These are phyloP conservation scores for Dalbergia cultrata DNA, from an alignment of 306 rosid genomes.

Conservation along the genomic window DNA sequence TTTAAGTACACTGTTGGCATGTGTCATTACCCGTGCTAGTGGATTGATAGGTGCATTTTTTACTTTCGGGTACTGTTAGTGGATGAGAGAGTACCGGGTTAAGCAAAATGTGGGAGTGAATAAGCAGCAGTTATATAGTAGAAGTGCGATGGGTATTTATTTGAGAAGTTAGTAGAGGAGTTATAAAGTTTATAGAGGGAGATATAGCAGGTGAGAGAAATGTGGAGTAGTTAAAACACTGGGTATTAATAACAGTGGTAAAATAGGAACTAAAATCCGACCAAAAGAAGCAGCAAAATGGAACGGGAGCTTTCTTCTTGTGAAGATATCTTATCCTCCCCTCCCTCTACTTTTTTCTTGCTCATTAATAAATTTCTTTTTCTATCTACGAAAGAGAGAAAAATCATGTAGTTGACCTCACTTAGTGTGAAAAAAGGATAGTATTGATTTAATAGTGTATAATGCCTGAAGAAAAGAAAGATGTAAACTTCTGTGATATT, in stretches of 20 bases:
- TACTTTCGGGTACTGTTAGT: background rate
- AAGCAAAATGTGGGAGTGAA: background rate
- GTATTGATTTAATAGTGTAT: slow-evolving; percentile 6
- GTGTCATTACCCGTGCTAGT: background rate
- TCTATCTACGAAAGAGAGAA: background rate
- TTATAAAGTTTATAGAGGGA: background rate
- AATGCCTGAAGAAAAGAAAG: slow-evolving; percentile 27
- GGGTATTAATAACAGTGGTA: background rate
- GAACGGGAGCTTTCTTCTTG: background rate
- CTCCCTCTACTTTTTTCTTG: background rate
- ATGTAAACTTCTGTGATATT: background rate
- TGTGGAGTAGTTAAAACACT: background rate
- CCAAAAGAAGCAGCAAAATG: background rate
- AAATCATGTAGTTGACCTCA: background rate
- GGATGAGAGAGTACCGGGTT: background rate
- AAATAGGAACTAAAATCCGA: background rate
- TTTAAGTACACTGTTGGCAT: slow-evolving; percentile 22
- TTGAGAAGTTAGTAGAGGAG: background rate
- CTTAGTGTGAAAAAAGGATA: background rate
- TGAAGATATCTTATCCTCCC: background rate
- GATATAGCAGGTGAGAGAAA: background rate
- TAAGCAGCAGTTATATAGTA: background rate
- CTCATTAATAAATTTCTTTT: background rate
- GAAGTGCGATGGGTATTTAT: background rate
- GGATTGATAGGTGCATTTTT: background rate